Evolutionary conservation across 805 yeast species (phyloP).

Genomic region (Metschnikowia similis): DNA sequence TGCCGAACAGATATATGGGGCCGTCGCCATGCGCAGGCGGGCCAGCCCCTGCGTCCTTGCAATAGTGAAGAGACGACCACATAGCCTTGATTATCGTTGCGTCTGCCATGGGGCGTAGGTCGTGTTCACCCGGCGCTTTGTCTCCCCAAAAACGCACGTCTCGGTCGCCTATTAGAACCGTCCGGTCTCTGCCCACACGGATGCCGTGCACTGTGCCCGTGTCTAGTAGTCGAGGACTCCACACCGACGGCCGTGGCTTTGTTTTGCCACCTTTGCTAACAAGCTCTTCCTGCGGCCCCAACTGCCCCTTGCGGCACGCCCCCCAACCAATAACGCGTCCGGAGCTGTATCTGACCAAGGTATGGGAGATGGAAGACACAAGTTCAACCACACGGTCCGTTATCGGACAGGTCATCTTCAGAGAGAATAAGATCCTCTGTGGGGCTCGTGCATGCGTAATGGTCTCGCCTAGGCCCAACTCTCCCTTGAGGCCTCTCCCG

Average conservation of each 20-base stretch:
- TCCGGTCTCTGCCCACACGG: slow-evolving; percentile 58
- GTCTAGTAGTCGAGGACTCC: slow-evolving; percentile 21
- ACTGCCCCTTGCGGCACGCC: slow-evolving; percentile 57
- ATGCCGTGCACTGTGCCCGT: slow-evolving; percentile 16
- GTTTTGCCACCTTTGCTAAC: slow-evolving; percentile 3
- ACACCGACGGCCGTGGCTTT: slow-evolving; percentile 17
- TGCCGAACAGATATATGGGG: slow-evolving; percentile 55
- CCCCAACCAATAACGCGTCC: slow-evolving; percentile 66
- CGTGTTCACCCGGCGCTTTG: slow-evolving; percentile 18
- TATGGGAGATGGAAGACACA: slow-evolving; percentile 44
- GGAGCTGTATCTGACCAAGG: slow-evolving; percentile 33
- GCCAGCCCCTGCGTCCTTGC: background rate
- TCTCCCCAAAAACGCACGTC: slow-evolving; percentile 5
- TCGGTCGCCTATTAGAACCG: slow-evolving; percentile 31
- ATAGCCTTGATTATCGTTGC: slow-evolving; percentile 42
- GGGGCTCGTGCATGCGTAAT: slow-evolving; percentile 4
- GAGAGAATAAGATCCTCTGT: slow-evolving; percentile 1
- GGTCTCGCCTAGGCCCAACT: slow-evolving; percentile 50
- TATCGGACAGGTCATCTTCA: background rate
- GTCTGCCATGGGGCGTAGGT: background rate
- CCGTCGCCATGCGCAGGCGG: background rate
- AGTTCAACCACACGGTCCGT: slow-evolving; percentile 7
- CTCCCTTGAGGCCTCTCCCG: slow-evolving; percentile 73
- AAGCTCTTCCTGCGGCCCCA: slow-evolving; percentile 19
- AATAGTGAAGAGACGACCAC: slow-evolving; percentile 75